Evolutionary conservation across 257 asterid species (phyloP).

Genomic region (Asclepias syriaca): DNA sequence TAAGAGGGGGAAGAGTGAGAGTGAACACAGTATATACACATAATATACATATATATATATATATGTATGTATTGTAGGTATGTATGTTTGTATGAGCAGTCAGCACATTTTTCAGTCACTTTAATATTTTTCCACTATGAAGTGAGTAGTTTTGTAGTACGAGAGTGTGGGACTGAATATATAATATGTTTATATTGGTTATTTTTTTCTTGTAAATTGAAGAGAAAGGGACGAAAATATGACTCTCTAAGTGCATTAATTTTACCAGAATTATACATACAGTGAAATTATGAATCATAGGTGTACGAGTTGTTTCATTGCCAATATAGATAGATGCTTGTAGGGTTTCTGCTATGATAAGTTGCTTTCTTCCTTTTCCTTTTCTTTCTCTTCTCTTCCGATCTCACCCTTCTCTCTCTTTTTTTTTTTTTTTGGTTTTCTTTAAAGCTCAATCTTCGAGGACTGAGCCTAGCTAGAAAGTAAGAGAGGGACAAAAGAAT

Average conservation of each 20-base stretch:
- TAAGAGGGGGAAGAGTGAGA: not conserved
- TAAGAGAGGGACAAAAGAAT: conserved; percentile 11
- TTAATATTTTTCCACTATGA: not conserved
- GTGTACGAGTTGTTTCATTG: conserved; percentile 22
- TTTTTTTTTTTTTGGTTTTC: conserved; percentile 12
- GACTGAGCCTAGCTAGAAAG: conserved; percentile 19
- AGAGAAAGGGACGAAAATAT: conserved; percentile 5
- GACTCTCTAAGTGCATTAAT: not conserved
- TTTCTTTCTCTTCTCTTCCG: conserved; percentile 9
- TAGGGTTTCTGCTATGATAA: conserved; percentile 34
- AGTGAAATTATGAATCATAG: conserved; percentile 13
- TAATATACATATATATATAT: too few species aligned
- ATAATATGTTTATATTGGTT: not conserved
- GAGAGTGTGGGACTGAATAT: not conserved
- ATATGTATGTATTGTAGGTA: too few species aligned
- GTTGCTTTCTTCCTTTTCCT: conserved; percentile 45
- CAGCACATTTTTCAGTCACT: not conserved
- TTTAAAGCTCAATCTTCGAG: conserved; percentile 46
- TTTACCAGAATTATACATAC: conserved; percentile 17
- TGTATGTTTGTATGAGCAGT: not conserved
- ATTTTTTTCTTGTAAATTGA: not conserved
- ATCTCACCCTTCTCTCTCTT: not conserved
- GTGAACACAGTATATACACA: not conserved
- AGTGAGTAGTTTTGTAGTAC: not conserved
- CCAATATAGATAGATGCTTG: conserved; percentile 16